Evolutionary conservation across 306 rosid genomes (phyloP).

Genomic region (Cicer cuneatum): DNA sequence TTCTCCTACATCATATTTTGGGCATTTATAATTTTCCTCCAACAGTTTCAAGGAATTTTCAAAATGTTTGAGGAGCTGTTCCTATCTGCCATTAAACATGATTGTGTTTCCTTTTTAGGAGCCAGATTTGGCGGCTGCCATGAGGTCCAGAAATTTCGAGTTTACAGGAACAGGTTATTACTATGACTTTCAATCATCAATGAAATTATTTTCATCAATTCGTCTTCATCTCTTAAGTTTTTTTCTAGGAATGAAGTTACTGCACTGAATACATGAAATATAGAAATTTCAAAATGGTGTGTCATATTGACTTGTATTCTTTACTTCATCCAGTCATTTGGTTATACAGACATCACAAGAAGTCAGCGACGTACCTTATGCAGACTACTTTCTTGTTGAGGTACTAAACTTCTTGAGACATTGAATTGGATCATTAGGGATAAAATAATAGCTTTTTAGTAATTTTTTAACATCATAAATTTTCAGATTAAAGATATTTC

Average conservation of each 20-base stretch:
- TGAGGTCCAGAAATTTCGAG: conserved; percentile 78
- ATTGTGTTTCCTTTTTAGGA: conserved; percentile 60
- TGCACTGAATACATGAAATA: not conserved
- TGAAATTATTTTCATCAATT: conserved; percentile 20
- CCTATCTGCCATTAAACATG: conserved; percentile 17
- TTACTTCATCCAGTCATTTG: conserved; percentile 72
- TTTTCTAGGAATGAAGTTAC: not conserved
- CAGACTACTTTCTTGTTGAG: conserved; percentile 93
- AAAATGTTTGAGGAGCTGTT: conserved; percentile 9
- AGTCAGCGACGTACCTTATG: conserved; percentile 84
- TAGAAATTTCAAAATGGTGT: not conserved
- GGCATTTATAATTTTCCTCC: conserved; percentile 10
- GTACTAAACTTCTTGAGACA: conserved; percentile 54
- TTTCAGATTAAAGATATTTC: conserved; percentile 7
- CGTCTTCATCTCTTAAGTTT: conserved; percentile 10
- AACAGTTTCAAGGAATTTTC: conserved; percentile 7
- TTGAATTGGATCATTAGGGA: conserved; percentile 13
- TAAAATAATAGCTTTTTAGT: conserved; percentile 26
- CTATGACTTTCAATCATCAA: conserved; percentile 17
- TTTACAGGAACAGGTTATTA: conserved; percentile 77
- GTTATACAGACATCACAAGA: conserved; percentile 91
- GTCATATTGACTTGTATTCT: conserved; percentile 46
- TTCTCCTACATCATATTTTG: conserved; percentile 5
- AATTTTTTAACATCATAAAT: conserved; percentile 4
- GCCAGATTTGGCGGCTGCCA: conserved; percentile 84